A percentile compares a stretch with the other conserved stretches of the same genome.
phyloP scores from a whole-genome alignment of 441 rosid genomes.

The Bocquillonia castaneifolia region DNA sequence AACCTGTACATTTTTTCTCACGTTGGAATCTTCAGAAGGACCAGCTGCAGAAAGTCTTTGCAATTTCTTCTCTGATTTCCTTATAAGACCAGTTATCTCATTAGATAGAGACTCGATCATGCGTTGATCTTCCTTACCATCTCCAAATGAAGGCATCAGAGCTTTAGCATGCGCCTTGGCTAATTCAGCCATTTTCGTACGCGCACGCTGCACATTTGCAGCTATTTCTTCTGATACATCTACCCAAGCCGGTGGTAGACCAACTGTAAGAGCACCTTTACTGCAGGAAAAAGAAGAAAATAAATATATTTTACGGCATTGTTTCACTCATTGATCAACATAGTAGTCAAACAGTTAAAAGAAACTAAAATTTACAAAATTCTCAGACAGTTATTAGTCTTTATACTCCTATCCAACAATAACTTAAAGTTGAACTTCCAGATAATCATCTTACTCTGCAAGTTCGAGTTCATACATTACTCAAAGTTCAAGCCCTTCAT shows the following conservation, averaged over 20 bases:
- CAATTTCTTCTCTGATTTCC: constrained; percentile 68
- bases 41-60: constrained; percentile 54
- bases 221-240: constrained; percentile 76
- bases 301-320: neutral
- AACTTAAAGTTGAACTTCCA: neutral
- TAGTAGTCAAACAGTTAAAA: neutral
- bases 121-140: constrained; percentile 71
- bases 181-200: constrained; percentile 58
- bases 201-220: constrained; percentile 53
- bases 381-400: neutral
- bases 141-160: constrained; percentile 84
- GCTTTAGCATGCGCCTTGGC: constrained; percentile 81
- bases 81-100: constrained; percentile 61
- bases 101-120: constrained; percentile 62
- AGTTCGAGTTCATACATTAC: no score
- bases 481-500: neutral
- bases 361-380: constrained; percentile 12
- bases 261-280: constrained; percentile 31
- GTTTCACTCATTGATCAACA: neutral
- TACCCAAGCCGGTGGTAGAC: constrained; percentile 83
- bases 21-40: constrained; percentile 70
- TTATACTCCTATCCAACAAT: neutral
- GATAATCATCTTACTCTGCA: no score
- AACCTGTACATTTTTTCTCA: constrained; percentile 80
- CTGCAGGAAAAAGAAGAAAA: constrained; percentile 34